phyloP scores from a whole-genome alignment of 441 rosid genomes.

The Mallotus repandus region DNA sequence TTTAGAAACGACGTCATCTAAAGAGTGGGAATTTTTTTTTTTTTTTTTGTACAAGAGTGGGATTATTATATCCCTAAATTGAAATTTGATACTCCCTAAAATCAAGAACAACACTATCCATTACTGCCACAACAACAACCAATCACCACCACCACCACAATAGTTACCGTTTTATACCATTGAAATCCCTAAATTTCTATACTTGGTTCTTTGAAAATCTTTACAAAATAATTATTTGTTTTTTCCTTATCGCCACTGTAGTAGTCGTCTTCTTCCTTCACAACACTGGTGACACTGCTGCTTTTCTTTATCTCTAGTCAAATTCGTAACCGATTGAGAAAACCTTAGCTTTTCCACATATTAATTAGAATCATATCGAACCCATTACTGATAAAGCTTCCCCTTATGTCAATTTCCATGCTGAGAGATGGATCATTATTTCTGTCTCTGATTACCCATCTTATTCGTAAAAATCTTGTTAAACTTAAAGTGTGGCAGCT shows the following conservation, averaged over 20 bases:
- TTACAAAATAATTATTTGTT: slow-evolving; percentile 41
- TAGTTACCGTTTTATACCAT: slow-evolving; percentile 43
- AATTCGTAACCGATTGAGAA: slow-evolving; percentile 47
- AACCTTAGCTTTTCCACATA: slow-evolving; percentile 48
- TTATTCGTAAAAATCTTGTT: slow-evolving; percentile 48
- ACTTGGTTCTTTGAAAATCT: slow-evolving; percentile 72
- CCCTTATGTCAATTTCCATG: slow-evolving; percentile 55
- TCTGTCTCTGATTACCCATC: slow-evolving; percentile 73
- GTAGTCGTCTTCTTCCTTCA: slow-evolving; percentile 63
- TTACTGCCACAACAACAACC: neutral
- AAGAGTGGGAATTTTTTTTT: too few relatives aligned
- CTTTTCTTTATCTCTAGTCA: slow-evolving; percentile 57
- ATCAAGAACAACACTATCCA: too few relatives aligned
- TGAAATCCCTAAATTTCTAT: slow-evolving; percentile 73
- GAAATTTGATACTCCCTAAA: too few relatives aligned
- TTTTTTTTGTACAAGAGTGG: too few relatives aligned
- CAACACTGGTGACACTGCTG: slow-evolving; percentile 55
- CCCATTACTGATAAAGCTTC: slow-evolving; percentile 54
- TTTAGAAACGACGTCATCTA: too few relatives aligned
- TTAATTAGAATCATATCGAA: slow-evolving; percentile 61
- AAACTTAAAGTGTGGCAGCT: slow-evolving; percentile 86
- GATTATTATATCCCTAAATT: too few relatives aligned
- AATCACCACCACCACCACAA: slow-evolving; percentile 28
- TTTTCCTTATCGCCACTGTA: slow-evolving; percentile 54
- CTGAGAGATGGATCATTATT: slow-evolving; percentile 79